A percentile compares a stretch with the other conserved stretches of the same genome.
Conservation (phyloP, 768 basidiomycete species). For the Lentinula sp. region DNA sequence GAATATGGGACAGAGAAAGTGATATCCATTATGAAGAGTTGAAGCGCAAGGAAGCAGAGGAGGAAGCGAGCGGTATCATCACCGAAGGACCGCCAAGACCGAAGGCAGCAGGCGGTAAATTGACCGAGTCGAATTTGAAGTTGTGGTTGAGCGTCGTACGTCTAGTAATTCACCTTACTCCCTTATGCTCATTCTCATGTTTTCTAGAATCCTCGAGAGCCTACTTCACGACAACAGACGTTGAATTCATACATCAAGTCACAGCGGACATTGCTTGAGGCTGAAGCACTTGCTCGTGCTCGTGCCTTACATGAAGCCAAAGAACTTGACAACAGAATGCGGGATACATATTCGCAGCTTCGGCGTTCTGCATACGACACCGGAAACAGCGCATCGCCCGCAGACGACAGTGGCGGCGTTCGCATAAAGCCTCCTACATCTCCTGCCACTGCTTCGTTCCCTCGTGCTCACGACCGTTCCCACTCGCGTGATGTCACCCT, state of each 20-base stretch:
- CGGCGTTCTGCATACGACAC: conserved; percentile 75
- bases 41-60: conserved; percentile 63
- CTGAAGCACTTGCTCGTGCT: conserved; percentile 73
- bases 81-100: conserved; percentile 54
- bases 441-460: conserved; percentile 25
- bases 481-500: conserved; percentile 72
- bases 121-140: conserved; percentile 75
- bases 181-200: conserved; percentile 7
- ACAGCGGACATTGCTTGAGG: conserved; percentile 75
- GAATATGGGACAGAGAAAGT: conserved; percentile 89
- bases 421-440: conserved; percentile 63
- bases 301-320: conserved; percentile 75
- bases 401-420: conserved; percentile 58
- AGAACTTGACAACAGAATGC: conserved; percentile 68
- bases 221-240: conserved; percentile 77
- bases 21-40: conserved; percentile 80
- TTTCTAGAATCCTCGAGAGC: conserved; percentile 82
- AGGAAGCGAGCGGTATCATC: conserved; percentile 45
- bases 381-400: conserved; percentile 36
- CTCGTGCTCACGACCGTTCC: conserved; percentile 36
- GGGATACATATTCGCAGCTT: conserved; percentile 74
- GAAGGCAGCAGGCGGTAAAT: conserved; percentile 54
- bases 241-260: conserved; percentile 77
- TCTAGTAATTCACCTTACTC: conserved; percentile 11
- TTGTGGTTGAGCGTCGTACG: conserved; percentile 76